Base-by-base conservation (phyloP, 2,329 filamentous ascomycete genomes). In the Fusarium miscanthi region DNA sequence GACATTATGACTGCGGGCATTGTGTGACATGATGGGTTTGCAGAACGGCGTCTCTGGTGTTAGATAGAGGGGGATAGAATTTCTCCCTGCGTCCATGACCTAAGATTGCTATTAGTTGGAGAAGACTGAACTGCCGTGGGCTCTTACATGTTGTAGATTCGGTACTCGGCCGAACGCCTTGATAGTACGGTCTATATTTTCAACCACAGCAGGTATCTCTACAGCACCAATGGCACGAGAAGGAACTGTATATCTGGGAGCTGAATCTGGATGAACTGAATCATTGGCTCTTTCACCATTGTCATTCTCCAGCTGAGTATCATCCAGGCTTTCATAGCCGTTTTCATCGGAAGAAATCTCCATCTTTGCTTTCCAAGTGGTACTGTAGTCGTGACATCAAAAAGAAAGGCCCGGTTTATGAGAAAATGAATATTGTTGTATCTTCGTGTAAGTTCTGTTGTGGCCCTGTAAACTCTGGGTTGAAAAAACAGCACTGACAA, bases 1-100 rank as follows among this genome's bases (percentile, higher is more conserved):
- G 25, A 98, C 84, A 78, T 98, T 97, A 78, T 94, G 93, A 14
- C 94, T 93, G 25, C 89, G 84, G 37, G 91, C 89, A 78, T 92
- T 93, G 45, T 91, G 91, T 12, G 95, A 97, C 74, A 92, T 85
- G 68, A 97, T 85, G 13, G 93, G 93, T 74, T 92, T 92, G 76
- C 93, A 91, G 77, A 94, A 90, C 6, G 92, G 91, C 80, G 97
- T 94, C 72, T 94, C 89, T 30, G 93, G 93, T 27, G 93, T 90
- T 59, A 98, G 85, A 75, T 92, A 93, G n/a, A 97, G 83, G 4
- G 92, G 92, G 16, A 90, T 82, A 2, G 87, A 86, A 61, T 85
- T 84, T 46, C 86, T 84, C 5, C 82, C 81, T 14, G 85, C 82
- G 59, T 87, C 84, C 57, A 88, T 77, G 14, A 85, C 81, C 86